These are phyloP conservation scores for Puya raimondii DNA, from an alignment of 176 grass and related monocot genomes.

Conservation along the genomic window DNA sequence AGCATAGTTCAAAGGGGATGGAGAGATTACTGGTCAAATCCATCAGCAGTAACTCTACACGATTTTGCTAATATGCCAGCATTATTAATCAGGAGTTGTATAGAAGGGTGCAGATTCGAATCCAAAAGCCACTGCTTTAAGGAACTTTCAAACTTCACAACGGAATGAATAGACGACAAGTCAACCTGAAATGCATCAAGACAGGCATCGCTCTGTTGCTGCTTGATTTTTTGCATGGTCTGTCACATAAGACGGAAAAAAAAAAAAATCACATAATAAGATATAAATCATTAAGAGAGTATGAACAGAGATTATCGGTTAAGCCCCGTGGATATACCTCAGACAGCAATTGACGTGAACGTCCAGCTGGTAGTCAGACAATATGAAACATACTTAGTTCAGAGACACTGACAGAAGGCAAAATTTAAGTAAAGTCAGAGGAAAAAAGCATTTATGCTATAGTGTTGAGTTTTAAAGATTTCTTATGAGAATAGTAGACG, in stretches of 20 bases:
- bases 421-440: neutral
- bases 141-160: slow-evolving; percentile 53
- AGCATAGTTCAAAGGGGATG: slow-evolving; percentile 4
- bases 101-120: slow-evolving; percentile 36
- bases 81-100: slow-evolving; percentile 92
- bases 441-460: neutral
- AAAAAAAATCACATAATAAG: neutral
- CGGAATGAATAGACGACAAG: slow-evolving; percentile 64
- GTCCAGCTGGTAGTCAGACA: slow-evolving; percentile 44
- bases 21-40: slow-evolving; percentile 62
- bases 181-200: slow-evolving; percentile 56
- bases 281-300: slow-evolving; percentile 2
- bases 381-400: slow-evolving; percentile 3
- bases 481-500: too few relatives aligned
- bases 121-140: slow-evolving; percentile 54
- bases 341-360: slow-evolving; percentile 31
- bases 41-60: slow-evolving; percentile 43
- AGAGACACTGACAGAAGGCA: neutral
- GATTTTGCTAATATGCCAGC: slow-evolving; percentile 86
- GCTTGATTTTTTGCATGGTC: slow-evolving; percentile 50
- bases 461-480: neutral
- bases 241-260: slow-evolving; percentile 26
- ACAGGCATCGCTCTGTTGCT: slow-evolving; percentile 33
- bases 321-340: slow-evolving; percentile 41
- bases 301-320: neutral